A percentile compares a stretch with the other conserved stretches of the same genome.
These are phyloP conservation scores for Schizosaccharomyces cryophilus DNA, from an alignment of 805 yeast genomes.

Conservation along the genomic window DNA sequence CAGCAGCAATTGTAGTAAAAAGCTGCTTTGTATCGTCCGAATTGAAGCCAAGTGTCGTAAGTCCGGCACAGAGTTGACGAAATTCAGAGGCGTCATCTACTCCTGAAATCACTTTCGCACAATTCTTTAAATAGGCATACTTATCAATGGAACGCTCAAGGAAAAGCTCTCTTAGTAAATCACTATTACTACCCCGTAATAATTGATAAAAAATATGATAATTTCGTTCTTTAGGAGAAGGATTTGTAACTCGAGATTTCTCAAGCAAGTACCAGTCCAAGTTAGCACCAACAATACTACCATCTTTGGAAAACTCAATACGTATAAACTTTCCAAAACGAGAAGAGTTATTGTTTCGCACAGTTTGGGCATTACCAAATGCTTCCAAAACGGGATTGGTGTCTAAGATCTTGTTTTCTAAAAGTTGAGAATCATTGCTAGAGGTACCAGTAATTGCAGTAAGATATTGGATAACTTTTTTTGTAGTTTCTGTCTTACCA, in stretches of 20 bases:
- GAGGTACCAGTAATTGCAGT: conserved; percentile 26
- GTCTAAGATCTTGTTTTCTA: conserved; percentile 67
- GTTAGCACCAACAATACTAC: conserved; percentile 62
- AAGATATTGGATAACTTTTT: conserved; percentile 74
- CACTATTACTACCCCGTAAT: conserved; percentile 34
- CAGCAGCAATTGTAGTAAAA: conserved; percentile 43
- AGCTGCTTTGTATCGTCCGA: conserved; percentile 30
- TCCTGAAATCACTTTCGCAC: conserved; percentile 31
- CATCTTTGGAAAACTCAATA: conserved; percentile 41
- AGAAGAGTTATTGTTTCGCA: conserved; percentile 79
- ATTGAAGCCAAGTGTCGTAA: conserved; percentile 48
- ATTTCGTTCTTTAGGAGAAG: conserved; percentile 69
- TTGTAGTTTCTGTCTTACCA: conserved; percentile 93
- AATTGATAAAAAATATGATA: conserved; percentile 88
- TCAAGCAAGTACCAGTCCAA: conserved; percentile 87
- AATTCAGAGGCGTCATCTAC: conserved; percentile 58
- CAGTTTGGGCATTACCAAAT: conserved; percentile 92
- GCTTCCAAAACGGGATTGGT: conserved; percentile 92
- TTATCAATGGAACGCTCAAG: conserved; percentile 21
- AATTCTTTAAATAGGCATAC: conserved; percentile 34
- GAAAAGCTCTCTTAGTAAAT: conserved; percentile 13
- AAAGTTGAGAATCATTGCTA: conserved; percentile 9
- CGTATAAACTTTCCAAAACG: conserved; percentile 91
- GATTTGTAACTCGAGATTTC: conserved; percentile 82
- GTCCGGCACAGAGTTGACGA: conserved; percentile 32